Conservation (phyloP, 73 alveolate species). For the Paraurostyla sp. region DNA sequence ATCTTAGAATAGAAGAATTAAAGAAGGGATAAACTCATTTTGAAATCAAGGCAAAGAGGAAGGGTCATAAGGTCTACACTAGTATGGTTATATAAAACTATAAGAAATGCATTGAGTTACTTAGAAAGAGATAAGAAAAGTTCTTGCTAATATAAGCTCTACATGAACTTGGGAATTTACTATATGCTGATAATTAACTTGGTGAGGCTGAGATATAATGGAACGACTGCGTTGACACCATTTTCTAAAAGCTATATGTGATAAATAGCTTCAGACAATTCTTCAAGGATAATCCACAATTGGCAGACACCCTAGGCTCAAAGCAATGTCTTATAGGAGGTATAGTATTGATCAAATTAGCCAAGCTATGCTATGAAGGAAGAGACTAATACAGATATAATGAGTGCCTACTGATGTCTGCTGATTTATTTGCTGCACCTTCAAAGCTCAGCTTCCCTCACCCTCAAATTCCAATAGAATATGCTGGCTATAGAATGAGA, state of each 20-base stretch:
- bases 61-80: constrained; percentile 88
- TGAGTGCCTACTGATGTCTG: constrained; percentile 77
- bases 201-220: constrained; percentile 93
- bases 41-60: constrained; percentile 82
- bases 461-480: constrained; percentile 76
- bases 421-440: constrained; percentile 74
- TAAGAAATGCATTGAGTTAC: constrained; percentile 88
- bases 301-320: constrained; percentile 73
- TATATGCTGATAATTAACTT: constrained; percentile 84
- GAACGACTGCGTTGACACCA: constrained; percentile 96
- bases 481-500: constrained; percentile 84
- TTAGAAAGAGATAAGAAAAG: constrained; percentile 94
- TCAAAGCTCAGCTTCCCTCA: constrained; percentile 76
- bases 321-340: constrained; percentile 85
- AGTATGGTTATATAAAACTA: constrained; percentile 86
- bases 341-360: constrained; percentile 74
- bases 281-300: constrained; percentile 69
- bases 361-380: constrained; percentile 75
- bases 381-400: constrained; percentile 68
- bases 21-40: constrained; percentile 76
- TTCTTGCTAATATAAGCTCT: constrained; percentile 90
- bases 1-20: constrained; percentile 78
- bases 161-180: constrained; percentile 90
- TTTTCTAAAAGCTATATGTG: constrained; percentile 90
- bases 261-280: constrained; percentile 85